Conservation (phyloP, 305 asterid genomes). For the Fraxinus greggii region DNA sequence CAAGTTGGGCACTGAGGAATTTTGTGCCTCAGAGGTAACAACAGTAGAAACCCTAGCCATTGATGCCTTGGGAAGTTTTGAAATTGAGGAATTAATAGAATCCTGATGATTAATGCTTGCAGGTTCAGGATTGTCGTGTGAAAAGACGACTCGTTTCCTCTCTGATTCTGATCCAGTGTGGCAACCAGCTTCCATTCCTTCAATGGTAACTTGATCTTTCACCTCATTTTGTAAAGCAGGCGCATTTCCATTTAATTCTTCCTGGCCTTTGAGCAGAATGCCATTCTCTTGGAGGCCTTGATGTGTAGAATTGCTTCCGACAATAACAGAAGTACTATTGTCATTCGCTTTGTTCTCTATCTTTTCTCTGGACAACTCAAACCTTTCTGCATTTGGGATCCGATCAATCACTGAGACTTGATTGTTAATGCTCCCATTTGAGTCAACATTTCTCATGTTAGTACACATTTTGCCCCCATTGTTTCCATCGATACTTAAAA, state of each 20-base stretch:
- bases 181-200: slow-evolving; percentile 34
- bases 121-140: slow-evolving; percentile 31
- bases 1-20: slow-evolving; percentile 35
- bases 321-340: slow-evolving; percentile 31
- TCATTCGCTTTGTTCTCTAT: slow-evolving; percentile 45
- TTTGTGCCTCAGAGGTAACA: slow-evolving; percentile 39
- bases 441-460: slow-evolving; percentile 30
- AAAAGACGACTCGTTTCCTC: slow-evolving; percentile 21
- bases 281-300: slow-evolving; percentile 31
- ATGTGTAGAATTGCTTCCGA: slow-evolving; percentile 24
- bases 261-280: slow-evolving; percentile 19
- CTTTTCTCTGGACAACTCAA: slow-evolving; percentile 32
- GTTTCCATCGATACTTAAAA: slow-evolving; percentile 37
- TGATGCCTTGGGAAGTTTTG: slow-evolving; percentile 36
- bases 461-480: slow-evolving; percentile 39
- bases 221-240: slow-evolving; percentile 29
- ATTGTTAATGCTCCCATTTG: slow-evolving; percentile 28
- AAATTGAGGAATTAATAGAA: slow-evolving; percentile 32
- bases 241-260: slow-evolving; percentile 30
- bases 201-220: slow-evolving; percentile 27
- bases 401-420: slow-evolving; percentile 35
- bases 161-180: slow-evolving; percentile 34
- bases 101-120: slow-evolving; percentile 30
- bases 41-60: slow-evolving; percentile 29
- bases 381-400: slow-evolving; percentile 36